Evolutionary conservation across 345 rosid species (phyloP).

Genomic region (Euphorbia tirucalli): DNA sequence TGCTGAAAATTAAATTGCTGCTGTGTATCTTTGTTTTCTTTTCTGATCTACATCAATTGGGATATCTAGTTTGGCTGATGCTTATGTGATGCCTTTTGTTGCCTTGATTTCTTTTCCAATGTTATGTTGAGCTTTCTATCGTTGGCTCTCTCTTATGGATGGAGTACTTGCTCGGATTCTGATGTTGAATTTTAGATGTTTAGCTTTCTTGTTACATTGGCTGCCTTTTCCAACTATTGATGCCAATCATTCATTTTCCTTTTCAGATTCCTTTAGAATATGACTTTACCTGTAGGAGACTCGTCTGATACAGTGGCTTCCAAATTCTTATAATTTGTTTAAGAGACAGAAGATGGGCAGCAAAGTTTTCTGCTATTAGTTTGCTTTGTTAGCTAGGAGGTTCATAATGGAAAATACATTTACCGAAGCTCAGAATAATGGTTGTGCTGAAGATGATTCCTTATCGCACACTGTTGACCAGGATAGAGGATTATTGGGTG

Average conservation of each 20-base stretch:
- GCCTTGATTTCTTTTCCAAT: neutral
- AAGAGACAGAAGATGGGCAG: conserved; percentile 27
- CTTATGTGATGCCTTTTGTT: neutral
- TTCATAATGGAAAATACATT: conserved; percentile 49
- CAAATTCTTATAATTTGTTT: neutral
- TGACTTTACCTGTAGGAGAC: conserved; percentile 15
- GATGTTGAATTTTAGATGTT: conserved; percentile 7
- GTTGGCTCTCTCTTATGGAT: neutral
- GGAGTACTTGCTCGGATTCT: conserved; percentile 8
- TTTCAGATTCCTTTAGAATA: conserved; percentile 31
- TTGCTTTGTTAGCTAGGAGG: conserved; percentile 12
- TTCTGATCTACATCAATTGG: too few species aligned
- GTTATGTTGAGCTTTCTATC: neutral
- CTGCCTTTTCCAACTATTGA: too few species aligned
- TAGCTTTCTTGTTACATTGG: too few species aligned
- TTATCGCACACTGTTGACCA: conserved; percentile 26
- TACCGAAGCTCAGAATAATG: conserved; percentile 39
- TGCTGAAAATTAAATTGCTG: neutral
- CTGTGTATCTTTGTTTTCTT: neutral
- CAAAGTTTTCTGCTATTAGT: conserved; percentile 21
- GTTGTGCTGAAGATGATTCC: conserved; percentile 44
- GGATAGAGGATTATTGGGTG: conserved; percentile 23
- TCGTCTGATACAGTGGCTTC: neutral
- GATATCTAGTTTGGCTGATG: neutral
- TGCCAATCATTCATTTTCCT: conserved; percentile 22